Conservation (phyloP, 1,139 yeast genomes). For the Lizanozyma gosingica region DNA sequence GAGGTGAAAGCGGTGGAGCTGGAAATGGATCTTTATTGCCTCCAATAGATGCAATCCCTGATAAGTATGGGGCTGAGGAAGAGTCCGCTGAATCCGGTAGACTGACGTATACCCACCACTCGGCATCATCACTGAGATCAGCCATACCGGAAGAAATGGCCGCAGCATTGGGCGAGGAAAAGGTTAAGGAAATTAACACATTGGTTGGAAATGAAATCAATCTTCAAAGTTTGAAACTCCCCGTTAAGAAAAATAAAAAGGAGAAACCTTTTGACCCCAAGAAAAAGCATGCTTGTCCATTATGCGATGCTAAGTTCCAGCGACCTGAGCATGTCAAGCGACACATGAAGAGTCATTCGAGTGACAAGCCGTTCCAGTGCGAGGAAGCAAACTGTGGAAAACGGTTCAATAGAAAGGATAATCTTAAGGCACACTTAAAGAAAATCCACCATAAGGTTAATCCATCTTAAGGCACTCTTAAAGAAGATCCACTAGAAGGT, state of each 20-base stretch:
- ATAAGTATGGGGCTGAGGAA: not conserved
- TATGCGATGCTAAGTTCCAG: constrained; percentile 68
- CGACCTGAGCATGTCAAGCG: constrained; percentile 90
- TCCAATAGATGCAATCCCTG: not conserved
- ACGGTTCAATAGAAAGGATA: constrained; percentile 65
- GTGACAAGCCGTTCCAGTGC: constrained; percentile 81
- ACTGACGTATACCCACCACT: not conserved
- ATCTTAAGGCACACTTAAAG: constrained; percentile 60
- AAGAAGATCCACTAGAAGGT: constrained; percentile 46
- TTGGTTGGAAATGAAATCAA: constrained; percentile 5
- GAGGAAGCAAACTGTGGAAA: constrained; percentile 66
- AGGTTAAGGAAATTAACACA: constrained; percentile 8
- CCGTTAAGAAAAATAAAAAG: constrained; percentile 16
- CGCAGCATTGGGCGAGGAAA: constrained; percentile 11
- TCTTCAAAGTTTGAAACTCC: constrained; percentile 11
- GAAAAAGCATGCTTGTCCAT: constrained; percentile 66
- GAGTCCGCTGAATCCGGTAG: not conserved
- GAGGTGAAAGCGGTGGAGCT: not conserved
- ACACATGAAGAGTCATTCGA: constrained; percentile 80
- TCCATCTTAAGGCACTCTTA: constrained; percentile 56
- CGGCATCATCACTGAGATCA: constrained; percentile 7
- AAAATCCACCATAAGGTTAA: constrained; percentile 39
- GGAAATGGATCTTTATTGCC: not conserved
- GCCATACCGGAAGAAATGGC: constrained; percentile 7
- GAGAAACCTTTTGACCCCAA: constrained; percentile 41